These are phyloP conservation scores for Globisporangium alternatum DNA, from an alignment of 352 stramenopile genomes.

Conservation along the genomic window DNA sequence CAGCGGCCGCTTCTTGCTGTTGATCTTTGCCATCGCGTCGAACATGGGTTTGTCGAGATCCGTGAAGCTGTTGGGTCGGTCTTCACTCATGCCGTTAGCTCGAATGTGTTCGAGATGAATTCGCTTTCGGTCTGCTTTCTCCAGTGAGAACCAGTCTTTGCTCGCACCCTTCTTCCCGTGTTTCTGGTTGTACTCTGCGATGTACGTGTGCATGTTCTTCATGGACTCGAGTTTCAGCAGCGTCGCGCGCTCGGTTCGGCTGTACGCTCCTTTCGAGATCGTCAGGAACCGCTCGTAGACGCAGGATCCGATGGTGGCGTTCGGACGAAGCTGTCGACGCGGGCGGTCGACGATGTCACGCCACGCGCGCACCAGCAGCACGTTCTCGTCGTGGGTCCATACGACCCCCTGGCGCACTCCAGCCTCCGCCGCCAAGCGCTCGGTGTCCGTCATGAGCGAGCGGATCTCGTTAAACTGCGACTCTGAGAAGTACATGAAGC, in stretches of 20 bases:
- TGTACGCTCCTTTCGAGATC: background rate
- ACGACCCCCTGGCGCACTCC: constrained; percentile 3
- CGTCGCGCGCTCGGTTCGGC: constrained; percentile 2
- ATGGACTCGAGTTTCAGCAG: constrained; percentile 9
- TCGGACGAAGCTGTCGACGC: background rate
- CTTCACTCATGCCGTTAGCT: background rate
- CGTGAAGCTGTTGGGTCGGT: constrained; percentile 9
- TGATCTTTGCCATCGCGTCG: constrained; percentile 5
- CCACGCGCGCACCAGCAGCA: constrained; percentile 14
- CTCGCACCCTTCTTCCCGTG: background rate
- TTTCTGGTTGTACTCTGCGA: constrained; percentile 10
- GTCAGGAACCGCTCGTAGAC: constrained; percentile 14
- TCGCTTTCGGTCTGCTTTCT: background rate
- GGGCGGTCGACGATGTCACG: constrained; percentile 7
- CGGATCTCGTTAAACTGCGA: constrained; percentile 8
- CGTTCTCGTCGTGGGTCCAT: constrained; percentile 11
- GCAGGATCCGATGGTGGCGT: constrained; percentile 1
- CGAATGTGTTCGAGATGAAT: background rate
- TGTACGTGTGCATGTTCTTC: constrained; percentile 12
- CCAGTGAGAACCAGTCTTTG: constrained; percentile 10
- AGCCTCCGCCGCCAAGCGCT: background rate
- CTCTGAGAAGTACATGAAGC: constrained; percentile 18
- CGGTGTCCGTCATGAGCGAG: constrained; percentile 7
- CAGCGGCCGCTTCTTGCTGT: background rate
- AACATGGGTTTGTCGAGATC: constrained; percentile 11